Evolutionary conservation across 345 rosid species (phyloP), one percentile per base, ranked within the genome.

Genomic region (Linum trigynum): DNA sequence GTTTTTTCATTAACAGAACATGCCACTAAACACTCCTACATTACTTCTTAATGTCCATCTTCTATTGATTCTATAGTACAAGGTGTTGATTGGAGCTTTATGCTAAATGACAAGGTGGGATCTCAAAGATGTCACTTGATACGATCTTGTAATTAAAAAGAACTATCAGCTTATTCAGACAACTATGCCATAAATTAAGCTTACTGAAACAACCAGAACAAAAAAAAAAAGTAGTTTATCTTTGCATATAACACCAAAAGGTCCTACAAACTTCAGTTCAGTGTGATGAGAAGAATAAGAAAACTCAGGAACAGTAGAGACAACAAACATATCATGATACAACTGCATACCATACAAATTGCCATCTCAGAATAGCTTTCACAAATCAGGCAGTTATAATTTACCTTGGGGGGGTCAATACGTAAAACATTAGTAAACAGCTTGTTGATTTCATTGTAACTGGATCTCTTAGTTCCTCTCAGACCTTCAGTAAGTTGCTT

Each of bases 401-500:
- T 68, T 74, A 85, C 99, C 90, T 88, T 84, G 60, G 96, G 97
- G 64, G 96, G 95, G 65, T 73, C 50, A 65, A 95, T 64, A 69
- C 63, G 67, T 74, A 95, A 74, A 76, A 88, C 84, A 76, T 95
- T 95, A 45, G 82, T 79, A 77, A 95, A 95, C 75, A 91, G 88
- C 75, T 80, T 86, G 79, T 79, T 75, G 72, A 95, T 78, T 65
- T 90, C 84, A 50, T 73, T 79, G 73, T 78, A 86, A 67, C 81
- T 85, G 55, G 95, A 79, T 71, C 76, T 77, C 79, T 82, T 84
- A 12, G 78, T 79, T 39, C 74, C 82, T 55, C 69, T 80, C 35
- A 91, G 87, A 72, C 95, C 99, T 73, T 90, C 99, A 1, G 97
- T 84, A 58, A 94, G 92, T 59, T 65, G 83, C 85, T 84, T 89